Conservation (phyloP, 441 rosid genomes). For the Populus hybrid region DNA sequence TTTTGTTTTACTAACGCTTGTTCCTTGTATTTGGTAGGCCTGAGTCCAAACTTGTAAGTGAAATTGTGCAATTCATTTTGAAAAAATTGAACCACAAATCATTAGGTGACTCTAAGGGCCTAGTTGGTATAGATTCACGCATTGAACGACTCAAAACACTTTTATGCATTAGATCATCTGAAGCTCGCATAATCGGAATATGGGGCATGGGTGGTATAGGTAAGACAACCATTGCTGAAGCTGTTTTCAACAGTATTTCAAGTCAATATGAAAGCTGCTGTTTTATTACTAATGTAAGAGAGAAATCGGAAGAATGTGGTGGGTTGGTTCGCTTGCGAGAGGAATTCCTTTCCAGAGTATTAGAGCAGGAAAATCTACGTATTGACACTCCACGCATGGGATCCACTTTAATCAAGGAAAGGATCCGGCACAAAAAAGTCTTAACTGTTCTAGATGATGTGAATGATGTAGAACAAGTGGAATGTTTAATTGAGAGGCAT, state of each 20-base stretch:
- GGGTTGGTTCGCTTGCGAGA: no score
- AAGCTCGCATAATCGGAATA: constrained; percentile 11
- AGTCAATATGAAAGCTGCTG: no score
- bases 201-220: constrained; percentile 16
- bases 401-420: not conserved
- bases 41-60: constrained; percentile 8
- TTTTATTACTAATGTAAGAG: no score
- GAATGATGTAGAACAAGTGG: not conserved
- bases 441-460: constrained; percentile 16
- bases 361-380: no score
- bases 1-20: not conserved
- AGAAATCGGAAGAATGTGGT: no score
- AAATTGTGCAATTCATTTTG: constrained; percentile 7
- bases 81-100: not conserved
- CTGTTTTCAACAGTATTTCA: no score
- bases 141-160: not conserved
- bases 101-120: not conserved
- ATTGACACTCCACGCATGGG: not conserved
- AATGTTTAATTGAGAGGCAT: not conserved
- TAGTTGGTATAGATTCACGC: constrained; percentile 12
- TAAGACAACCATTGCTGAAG: no score
- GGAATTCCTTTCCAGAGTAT: no score
- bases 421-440: not conserved
- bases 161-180: not conserved
- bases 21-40: not conserved